Conservation (phyloP, 1,139 yeast genomes). For the Nadsonia commutata region DNA sequence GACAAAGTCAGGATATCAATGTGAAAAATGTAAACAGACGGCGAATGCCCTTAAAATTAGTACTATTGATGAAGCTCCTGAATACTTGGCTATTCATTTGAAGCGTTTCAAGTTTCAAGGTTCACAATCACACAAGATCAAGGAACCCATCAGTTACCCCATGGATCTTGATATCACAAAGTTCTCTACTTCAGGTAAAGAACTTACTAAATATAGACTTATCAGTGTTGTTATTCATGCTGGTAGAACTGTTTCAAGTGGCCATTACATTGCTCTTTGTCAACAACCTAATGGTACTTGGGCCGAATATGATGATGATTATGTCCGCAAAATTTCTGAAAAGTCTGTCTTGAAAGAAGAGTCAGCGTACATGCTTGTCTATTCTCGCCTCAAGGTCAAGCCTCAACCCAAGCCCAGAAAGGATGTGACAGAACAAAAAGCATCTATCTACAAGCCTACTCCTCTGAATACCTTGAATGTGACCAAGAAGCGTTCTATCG, state of each 20-base stretch:
- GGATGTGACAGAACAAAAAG: not conserved
- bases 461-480: not conserved
- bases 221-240: slow-evolving; percentile 86
- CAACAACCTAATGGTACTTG: slow-evolving; percentile 83
- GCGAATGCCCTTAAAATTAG: slow-evolving; percentile 69
- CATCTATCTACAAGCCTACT: not conserved
- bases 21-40: slow-evolving; percentile 70
- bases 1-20: slow-evolving; percentile 47
- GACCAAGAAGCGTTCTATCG: not conserved
- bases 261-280: slow-evolving; percentile 86
- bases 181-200: slow-evolving; percentile 30
- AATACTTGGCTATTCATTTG: slow-evolving; percentile 70
- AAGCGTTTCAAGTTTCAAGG: slow-evolving; percentile 74
- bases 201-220: slow-evolving; percentile 52
- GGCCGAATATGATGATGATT: slow-evolving; percentile 92
- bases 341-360: slow-evolving; percentile 66
- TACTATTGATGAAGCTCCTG: slow-evolving; percentile 71
- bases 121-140: slow-evolving; percentile 61
- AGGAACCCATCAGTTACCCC: slow-evolving; percentile 73
- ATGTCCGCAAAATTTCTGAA: slow-evolving; percentile 59
- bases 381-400: slow-evolving; percentile 30
- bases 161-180: slow-evolving; percentile 57
- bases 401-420: slow-evolving; percentile 3
- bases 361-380: slow-evolving; percentile 70
- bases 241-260: slow-evolving; percentile 83